phyloP scores from a whole-genome alignment of 2,329 filamentous ascomycete genomes.

The Rosellinia necatrix region DNA sequence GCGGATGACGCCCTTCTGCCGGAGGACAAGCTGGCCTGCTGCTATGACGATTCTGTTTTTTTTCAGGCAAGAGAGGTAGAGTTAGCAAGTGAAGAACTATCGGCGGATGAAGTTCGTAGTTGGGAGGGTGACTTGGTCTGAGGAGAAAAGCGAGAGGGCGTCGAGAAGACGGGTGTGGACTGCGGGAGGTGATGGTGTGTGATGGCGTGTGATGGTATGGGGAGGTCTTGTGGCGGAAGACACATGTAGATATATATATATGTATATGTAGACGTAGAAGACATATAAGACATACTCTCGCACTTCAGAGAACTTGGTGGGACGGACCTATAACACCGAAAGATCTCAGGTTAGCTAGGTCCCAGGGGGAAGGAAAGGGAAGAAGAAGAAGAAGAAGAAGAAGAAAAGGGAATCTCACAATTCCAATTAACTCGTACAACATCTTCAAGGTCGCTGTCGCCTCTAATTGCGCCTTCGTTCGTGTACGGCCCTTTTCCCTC shows the following conservation, averaged over 20 bases:
- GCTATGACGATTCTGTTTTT: conserved; percentile 82
- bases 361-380: not conserved
- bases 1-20: conserved; percentile 84
- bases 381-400: not conserved
- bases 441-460: conserved; percentile 46
- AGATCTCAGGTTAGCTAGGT: not conserved
- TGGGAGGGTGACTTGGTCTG: too few relatives aligned
- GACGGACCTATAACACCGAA: conserved; percentile 71
- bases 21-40: conserved; percentile 80
- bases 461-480: not conserved
- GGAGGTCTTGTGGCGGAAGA: too few relatives aligned
- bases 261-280: too few relatives aligned
- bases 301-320: conserved; percentile 86
- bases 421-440: conserved; percentile 97
- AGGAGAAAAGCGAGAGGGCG: too few relatives aligned
- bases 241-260: too few relatives aligned
- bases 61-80: not conserved
- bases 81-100: too few relatives aligned
- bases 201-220: too few relatives aligned
- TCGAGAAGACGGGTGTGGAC: too few relatives aligned
- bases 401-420: conserved; percentile 63
- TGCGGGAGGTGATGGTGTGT: too few relatives aligned
- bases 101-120: too few relatives aligned
- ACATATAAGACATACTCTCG: conserved; percentile 74
- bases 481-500: not conserved